A percentile compares a stretch with the other conserved stretches of the same genome.
Conservation (phyloP, 164 flowering plant species). For the Hamamelis virginiana region DNA sequence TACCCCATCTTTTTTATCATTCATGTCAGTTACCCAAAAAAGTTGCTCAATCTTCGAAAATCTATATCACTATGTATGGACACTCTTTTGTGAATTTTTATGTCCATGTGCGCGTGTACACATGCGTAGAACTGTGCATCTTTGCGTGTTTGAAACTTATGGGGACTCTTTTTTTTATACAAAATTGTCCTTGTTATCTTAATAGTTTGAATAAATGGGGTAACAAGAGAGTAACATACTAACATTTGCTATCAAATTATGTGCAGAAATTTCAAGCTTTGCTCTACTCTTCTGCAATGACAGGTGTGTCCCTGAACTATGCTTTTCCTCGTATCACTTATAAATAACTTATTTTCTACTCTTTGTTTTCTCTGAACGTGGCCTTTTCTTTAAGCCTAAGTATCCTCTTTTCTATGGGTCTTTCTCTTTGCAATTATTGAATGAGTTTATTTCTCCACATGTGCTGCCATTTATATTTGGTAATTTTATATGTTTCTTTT, state of each 20-base stretch:
- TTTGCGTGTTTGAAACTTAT: too few species aligned
- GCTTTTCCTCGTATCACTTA: background rate
- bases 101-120: too few species aligned
- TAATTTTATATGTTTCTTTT: background rate
- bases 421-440: too few species aligned
- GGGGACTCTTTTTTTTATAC: background rate
- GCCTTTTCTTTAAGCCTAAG: background rate
- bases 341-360: background rate
- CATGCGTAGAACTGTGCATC: too few species aligned
- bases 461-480: background rate
- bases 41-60: too few species aligned
- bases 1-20: too few species aligned
- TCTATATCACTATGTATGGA: too few species aligned
- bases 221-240: constrained; percentile 1
- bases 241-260: constrained; percentile 8
- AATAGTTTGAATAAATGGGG: background rate
- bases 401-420: background rate
- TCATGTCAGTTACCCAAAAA: too few species aligned
- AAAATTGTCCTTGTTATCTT: background rate
- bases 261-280: constrained; percentile 61
- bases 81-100: too few species aligned
- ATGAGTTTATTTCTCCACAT: background rate
- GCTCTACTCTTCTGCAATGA: constrained; percentile 51
- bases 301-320: constrained; percentile 37
- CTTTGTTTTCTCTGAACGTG: background rate